phyloP scores from a whole-genome alignment of 768 basidiomycete species.

The Sistotremastrum suecicum region DNA sequence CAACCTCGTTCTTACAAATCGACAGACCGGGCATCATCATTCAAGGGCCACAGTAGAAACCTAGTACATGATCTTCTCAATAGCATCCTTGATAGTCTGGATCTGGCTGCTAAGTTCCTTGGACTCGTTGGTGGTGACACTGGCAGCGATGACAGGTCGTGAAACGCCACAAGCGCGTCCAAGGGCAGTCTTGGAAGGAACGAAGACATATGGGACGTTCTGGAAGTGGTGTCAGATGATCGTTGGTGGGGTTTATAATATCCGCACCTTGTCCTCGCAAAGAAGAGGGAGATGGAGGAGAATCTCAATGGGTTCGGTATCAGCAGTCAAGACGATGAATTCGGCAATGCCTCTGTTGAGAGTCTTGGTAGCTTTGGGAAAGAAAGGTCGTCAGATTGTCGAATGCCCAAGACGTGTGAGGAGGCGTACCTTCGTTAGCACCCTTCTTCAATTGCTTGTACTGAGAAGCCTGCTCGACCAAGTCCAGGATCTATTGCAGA shows the following conservation, averaged over 20 bases:
- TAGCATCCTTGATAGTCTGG: conserved; percentile 65
- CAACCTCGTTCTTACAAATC: background rate
- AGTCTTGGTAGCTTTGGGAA: conserved; percentile 76
- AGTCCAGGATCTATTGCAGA: conserved; percentile 67
- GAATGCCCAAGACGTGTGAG: background rate
- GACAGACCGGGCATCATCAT: background rate
- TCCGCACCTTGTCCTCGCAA: conserved; percentile 88
- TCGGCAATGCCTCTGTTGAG: conserved; percentile 96
- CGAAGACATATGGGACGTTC: conserved; percentile 95
- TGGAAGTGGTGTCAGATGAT: conserved; percentile 15
- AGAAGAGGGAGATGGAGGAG: conserved; percentile 91
- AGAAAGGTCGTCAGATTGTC: background rate
- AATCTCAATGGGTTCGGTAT: conserved; percentile 97
- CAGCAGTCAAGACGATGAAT: conserved; percentile 91
- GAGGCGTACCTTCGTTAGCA: conserved; percentile 81
- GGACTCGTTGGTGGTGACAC: conserved; percentile 92
- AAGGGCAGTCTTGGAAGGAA: conserved; percentile 89
- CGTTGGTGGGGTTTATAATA: background rate
- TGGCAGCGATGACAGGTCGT: conserved; percentile 87
- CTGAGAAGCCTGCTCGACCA: conserved; percentile 90
- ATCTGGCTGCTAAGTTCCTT: conserved; percentile 87
- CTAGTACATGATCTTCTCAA: conserved; percentile 52
- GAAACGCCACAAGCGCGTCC: conserved; percentile 95
- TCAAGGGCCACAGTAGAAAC: background rate
- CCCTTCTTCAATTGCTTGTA: conserved; percentile 99